Evolutionary conservation across 495 filamentous ascomycete species (phyloP).

Genomic region (Physcia stellaris): DNA sequence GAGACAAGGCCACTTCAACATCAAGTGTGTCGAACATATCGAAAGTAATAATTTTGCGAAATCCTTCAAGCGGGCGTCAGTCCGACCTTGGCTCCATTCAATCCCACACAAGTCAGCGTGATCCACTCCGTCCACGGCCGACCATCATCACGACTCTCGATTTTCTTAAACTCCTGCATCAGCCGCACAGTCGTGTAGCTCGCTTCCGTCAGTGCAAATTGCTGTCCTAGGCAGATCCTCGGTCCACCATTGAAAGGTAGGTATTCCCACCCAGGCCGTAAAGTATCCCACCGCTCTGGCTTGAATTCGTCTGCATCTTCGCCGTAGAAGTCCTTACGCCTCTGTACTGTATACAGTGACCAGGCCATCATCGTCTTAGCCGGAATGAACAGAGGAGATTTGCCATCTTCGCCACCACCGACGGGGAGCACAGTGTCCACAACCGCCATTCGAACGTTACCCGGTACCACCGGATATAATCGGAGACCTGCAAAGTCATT

Average conservation of each 20-base stretch:
- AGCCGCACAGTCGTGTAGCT: conserved; percentile 58
- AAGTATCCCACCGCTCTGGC: conserved; percentile 51
- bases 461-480: conserved; percentile 39
- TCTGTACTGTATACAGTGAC: conserved; percentile 45
- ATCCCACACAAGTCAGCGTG: conserved; percentile 5
- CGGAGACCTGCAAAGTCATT: conserved; percentile 33
- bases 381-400: conserved; percentile 27
- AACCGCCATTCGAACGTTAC: conserved; percentile 36
- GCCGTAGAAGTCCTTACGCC: conserved; percentile 41
- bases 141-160: conserved; percentile 19
- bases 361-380: conserved; percentile 28
- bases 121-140: conserved; percentile 12
- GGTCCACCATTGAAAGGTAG: conserved; percentile 63
- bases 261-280: conserved; percentile 41
- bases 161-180: conserved; percentile 51
- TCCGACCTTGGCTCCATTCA: conserved; percentile 8
- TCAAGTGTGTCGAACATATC: no score
- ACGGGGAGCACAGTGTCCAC: conserved; percentile 34
- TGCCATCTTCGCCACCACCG: conserved; percentile 36
- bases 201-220: conserved; percentile 72
- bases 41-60: no score
- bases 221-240: conserved; percentile 55
- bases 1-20: no score
- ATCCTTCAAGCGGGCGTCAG: conserved; percentile 12
- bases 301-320: conserved; percentile 38